phyloP scores from a whole-genome alignment of 2,329 filamentous ascomycete species.

The Aspergillus pseudotamarii region DNA sequence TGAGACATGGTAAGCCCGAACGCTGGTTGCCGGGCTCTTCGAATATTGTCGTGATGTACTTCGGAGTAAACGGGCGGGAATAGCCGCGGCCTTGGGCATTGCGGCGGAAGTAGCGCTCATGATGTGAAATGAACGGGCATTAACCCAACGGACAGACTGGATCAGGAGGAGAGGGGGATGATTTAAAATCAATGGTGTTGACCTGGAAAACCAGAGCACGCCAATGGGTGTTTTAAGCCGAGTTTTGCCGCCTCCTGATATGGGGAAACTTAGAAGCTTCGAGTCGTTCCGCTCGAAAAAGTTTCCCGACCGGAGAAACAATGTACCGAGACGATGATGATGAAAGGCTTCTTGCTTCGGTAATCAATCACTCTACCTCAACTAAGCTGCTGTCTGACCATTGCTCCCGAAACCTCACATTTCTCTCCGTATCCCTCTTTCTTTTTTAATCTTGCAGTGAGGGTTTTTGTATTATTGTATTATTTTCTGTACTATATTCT shows the following conservation, averaged over 20 bases:
- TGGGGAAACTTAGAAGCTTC: conserved; percentile 32
- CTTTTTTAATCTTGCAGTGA: background rate
- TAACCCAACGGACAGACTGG: conserved; percentile 6
- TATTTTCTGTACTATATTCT: conserved; percentile 12
- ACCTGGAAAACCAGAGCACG: background rate
- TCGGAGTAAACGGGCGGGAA: conserved; percentile 47
- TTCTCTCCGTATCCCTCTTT: background rate
- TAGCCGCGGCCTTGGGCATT: conserved; percentile 46
- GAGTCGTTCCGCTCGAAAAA: conserved; percentile 36
- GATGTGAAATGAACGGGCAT: conserved; percentile 24
- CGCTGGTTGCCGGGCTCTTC: conserved; percentile 31
- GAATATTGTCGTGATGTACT: conserved; percentile 41
- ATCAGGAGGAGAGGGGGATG: background rate
- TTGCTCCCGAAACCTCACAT: conserved; percentile 4
- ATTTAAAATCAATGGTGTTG: conserved; percentile 6
- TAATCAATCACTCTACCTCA: conserved; percentile 28
- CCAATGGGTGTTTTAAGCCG: background rate
- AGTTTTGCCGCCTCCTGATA: conserved; percentile 25
- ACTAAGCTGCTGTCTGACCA: background rate
- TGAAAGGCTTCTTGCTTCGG: conserved; percentile 36
- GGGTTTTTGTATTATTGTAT: conserved; percentile 1
- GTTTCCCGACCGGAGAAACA: conserved; percentile 37
- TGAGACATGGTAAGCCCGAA: conserved; percentile 41
- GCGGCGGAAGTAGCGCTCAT: conserved; percentile 45
- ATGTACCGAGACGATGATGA: conserved; percentile 32